Conservation (phyloP, 2,329 filamentous ascomycete species). For the Hymenoscyphus scutula region DNA sequence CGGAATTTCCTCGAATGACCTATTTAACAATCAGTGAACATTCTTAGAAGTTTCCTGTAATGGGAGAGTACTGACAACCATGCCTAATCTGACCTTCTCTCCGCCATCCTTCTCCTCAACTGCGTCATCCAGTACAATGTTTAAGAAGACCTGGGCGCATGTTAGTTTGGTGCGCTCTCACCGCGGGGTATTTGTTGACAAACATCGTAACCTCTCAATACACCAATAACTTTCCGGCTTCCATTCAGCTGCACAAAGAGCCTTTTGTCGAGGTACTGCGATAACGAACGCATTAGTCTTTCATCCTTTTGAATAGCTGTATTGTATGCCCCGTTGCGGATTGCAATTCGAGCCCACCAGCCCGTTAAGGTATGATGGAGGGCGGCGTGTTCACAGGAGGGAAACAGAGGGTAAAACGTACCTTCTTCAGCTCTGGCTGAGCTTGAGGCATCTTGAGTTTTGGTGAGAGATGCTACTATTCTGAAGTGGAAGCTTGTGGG, state of each 20-base stretch:
- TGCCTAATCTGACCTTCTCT: constrained; percentile 86
- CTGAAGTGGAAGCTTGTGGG: constrained; percentile 11
- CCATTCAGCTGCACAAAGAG: constrained; percentile 97
- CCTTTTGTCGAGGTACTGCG: constrained; percentile 97
- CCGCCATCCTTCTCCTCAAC: constrained; percentile 91
- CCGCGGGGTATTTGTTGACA: constrained; percentile 14
- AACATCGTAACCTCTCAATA: constrained; percentile 94
- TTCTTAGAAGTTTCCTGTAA: neutral
- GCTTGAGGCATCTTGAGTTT: constrained; percentile 80
- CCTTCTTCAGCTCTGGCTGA: constrained; percentile 98
- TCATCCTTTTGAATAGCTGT: constrained; percentile 57
- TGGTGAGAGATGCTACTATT: constrained; percentile 13
- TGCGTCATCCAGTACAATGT: constrained; percentile 95
- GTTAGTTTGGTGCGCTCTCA: constrained; percentile 25
- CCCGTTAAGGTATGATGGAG: neutral
- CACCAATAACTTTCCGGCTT: constrained; percentile 93
- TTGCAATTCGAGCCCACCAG: constrained; percentile 11
- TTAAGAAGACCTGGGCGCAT: constrained; percentile 78
- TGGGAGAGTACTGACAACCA: constrained; percentile 66
- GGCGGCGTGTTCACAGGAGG: neutral
- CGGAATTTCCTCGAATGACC: constrained; percentile 96
- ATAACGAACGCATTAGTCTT: constrained; percentile 20
- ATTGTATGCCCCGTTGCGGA: constrained; percentile 4
- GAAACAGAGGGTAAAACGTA: constrained; percentile 42
- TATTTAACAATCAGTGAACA: constrained; percentile 38